Evolutionary conservation across 345 rosid species (phyloP), one percentile per base, ranked within the genome.

Genomic region (Sisymbrium irio): DNA sequence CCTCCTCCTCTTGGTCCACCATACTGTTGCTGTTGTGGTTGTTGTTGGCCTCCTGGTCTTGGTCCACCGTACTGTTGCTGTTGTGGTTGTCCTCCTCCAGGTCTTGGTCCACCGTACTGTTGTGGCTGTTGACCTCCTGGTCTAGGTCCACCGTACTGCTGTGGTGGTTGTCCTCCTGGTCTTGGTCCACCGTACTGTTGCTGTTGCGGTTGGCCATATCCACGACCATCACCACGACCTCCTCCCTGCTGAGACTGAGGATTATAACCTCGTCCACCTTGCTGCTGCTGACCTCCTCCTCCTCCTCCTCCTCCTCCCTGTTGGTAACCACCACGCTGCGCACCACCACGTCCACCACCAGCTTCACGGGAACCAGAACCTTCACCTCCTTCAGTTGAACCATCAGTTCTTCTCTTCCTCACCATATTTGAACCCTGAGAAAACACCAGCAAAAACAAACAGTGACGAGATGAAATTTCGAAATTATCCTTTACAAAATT

Each of bases 1-100:
- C 87, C 92, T 69, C 92, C 92, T 69, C 92, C 91, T 72, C 97
- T 80, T 42, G 79, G 72, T 5, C 86, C 90, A 83, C 85, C 85
- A 71, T 79, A 82, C 20, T 79, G 83, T 57, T 84, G 96, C 28
- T 74, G 78, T 13, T 73, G 74, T 51, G 57, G n/a, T n/a, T n/a
- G 57, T 19, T 28, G 55, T 20, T 45, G 50, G 50, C 30, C 30
- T 20, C 27, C 55, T 22, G 27, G 2, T 22, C 55, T 50, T 49
- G 30, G 7, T 4, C 55, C 55, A 49, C 55, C 30, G 7, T 22
- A 22, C 5, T 47, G 53, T 10, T 37, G 41, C 7, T 67, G 68
- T 77, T 78, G 97, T 5, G 72, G 83, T 63, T 71, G 65, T 10
- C 85, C 87, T 11, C 14, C 56, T 50, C 56, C 22, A 4, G 56